Evolutionary conservation across 208 protist genomes (phyloP).

Genomic region (Leishmania mexicana): DNA sequence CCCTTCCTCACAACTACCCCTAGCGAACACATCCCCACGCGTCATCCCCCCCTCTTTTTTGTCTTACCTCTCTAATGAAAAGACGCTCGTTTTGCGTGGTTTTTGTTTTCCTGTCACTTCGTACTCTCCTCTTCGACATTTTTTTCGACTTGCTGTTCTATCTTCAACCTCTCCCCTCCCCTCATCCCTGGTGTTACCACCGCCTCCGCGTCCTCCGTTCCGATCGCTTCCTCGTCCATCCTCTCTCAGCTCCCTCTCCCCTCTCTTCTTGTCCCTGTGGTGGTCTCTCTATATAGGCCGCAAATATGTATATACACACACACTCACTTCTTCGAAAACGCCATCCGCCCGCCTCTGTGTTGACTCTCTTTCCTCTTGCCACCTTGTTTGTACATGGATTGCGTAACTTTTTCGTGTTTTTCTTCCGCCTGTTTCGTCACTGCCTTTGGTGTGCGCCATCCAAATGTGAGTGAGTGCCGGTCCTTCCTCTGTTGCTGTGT

Average conservation of each 20-base stretch:
- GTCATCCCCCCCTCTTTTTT: neutral
- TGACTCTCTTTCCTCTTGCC: neutral
- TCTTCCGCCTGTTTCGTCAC: neutral
- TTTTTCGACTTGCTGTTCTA: neutral
- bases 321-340: neutral
- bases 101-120: too few species aligned
- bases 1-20: too few species aligned
- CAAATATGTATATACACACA: too few species aligned
- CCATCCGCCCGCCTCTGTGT: neutral
- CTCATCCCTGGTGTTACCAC: neutral
- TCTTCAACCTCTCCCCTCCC: neutral
- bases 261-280: neutral
- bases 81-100: too few species aligned
- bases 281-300: neutral
- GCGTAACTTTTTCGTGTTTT: neutral
- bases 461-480: neutral
- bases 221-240: neutral
- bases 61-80: neutral
- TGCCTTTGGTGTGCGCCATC: conserved; percentile 4
- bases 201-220: neutral
- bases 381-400: neutral
- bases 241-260: neutral
- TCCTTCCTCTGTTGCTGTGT: neutral
- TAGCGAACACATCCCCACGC: too few species aligned
- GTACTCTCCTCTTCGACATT: neutral